Percentiles rank a stretch among this genome's conserved stretches.
Evolutionary conservation across 2,329 filamentous ascomycete species (phyloP).

Genomic region (Cordyceps fumosorosea): DNA sequence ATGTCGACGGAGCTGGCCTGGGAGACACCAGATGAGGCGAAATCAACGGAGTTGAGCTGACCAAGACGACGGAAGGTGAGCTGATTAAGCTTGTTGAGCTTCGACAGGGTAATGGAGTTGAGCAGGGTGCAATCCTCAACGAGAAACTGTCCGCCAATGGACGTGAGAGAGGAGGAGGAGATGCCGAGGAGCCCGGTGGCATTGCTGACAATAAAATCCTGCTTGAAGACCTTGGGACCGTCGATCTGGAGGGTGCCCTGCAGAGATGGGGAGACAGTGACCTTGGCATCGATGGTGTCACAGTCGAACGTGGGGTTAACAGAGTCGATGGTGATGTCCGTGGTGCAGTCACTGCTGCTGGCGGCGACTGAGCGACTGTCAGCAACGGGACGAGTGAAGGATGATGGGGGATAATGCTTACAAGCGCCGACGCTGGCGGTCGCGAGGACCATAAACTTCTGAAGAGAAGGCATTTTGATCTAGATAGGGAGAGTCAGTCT

Average conservation of each 20-base stretch:
- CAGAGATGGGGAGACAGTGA: constrained; percentile 55
- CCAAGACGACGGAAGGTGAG: constrained; percentile 71
- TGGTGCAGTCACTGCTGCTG: constrained; percentile 28
- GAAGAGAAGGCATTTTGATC: constrained; percentile 22
- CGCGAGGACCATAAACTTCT: constrained; percentile 20
- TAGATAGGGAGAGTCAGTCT: neutral
- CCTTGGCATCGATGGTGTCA: constrained; percentile 55
- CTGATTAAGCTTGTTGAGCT: constrained; percentile 56
- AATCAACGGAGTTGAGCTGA: constrained; percentile 42
- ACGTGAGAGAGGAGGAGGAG: constrained; percentile 51
- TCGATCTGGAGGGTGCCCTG: constrained; percentile 54
- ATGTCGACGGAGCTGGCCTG: constrained; percentile 65
- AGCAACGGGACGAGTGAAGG: neutral
- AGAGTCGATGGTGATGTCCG: constrained; percentile 59
- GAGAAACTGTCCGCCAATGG: constrained; percentile 64
- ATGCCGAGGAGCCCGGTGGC: constrained; percentile 54
- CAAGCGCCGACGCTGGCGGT: constrained; percentile 2
- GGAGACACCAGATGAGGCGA: constrained; percentile 52
- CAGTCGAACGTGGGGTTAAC: constrained; percentile 55
- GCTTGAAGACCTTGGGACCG: constrained; percentile 50
- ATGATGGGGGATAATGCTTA: neutral
- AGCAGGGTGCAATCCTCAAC: constrained; percentile 65
- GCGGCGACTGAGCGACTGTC: constrained; percentile 21
- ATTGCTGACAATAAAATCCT: constrained; percentile 56
- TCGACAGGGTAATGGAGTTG: constrained; percentile 57